phyloP scores from a whole-genome alignment of 2,329 filamentous ascomycete genomes.

The Cercospora berteroae region DNA sequence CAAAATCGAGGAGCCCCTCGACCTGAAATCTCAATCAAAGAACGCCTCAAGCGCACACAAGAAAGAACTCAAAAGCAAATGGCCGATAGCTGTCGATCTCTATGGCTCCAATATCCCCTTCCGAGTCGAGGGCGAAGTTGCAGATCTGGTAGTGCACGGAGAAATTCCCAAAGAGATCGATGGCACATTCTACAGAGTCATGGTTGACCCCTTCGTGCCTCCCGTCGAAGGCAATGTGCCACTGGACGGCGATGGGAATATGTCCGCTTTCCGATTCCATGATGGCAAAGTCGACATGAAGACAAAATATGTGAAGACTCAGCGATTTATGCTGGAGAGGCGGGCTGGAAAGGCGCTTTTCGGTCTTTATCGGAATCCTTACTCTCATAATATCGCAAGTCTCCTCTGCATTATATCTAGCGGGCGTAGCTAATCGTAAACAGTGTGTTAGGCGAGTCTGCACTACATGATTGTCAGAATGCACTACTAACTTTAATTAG shows the following conservation, averaged over 20 bases:
- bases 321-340: constrained; percentile 43
- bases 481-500: neutral
- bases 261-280: constrained; percentile 45
- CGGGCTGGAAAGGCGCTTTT: constrained; percentile 47
- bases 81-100: constrained; percentile 26
- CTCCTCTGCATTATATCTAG: too few species aligned
- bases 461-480: neutral
- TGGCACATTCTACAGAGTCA: constrained; percentile 46
- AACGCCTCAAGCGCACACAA: neutral
- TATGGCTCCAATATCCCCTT: constrained; percentile 35
- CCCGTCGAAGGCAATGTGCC: constrained; percentile 57
- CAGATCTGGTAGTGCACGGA: constrained; percentile 34
- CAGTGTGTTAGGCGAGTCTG: constrained; percentile 5
- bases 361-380: constrained; percentile 58
- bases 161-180: constrained; percentile 36
- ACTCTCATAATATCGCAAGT: too few species aligned
- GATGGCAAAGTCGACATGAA: constrained; percentile 46
- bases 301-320: constrained; percentile 45
- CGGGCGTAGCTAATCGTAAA: too few species aligned
- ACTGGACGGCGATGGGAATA: constrained; percentile 47
- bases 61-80: constrained; percentile 17
- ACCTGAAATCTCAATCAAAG: neutral
- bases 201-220: constrained; percentile 56
- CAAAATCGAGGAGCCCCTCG: neutral
- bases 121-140: constrained; percentile 43